phyloP scores from a whole-genome alignment of 2,329 filamentous ascomycete species.

The Hirsutella thompsonii region DNA sequence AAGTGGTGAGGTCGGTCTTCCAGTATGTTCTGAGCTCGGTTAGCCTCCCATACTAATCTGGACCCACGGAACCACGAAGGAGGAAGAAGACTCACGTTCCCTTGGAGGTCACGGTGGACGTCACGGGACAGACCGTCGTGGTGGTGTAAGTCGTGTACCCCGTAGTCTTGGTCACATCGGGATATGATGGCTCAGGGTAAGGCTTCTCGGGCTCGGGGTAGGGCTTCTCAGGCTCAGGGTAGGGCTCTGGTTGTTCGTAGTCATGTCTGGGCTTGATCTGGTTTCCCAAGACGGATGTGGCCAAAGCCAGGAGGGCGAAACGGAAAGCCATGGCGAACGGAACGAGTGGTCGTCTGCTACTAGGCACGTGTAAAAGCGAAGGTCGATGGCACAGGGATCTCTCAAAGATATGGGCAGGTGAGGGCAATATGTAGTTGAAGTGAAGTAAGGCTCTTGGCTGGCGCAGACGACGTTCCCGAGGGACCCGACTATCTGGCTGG shows the following conservation, averaged over 20 bases:
- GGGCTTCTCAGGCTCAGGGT: too few species aligned
- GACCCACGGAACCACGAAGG: background rate
- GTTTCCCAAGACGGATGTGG: slow-evolving; percentile 3
- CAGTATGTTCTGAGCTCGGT: slow-evolving; percentile 23
- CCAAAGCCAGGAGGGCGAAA: slow-evolving; percentile 4
- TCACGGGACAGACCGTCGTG: slow-evolving; percentile 32
- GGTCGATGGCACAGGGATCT: background rate
- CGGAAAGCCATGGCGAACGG: slow-evolving; percentile 2
- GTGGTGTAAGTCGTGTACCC: slow-evolving; percentile 24
- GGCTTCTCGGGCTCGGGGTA: background rate
- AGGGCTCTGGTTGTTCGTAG: background rate
- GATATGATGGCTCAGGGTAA: too few species aligned
- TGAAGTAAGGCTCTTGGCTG: background rate
- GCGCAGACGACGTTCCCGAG: background rate
- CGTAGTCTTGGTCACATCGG: slow-evolving; percentile 3
- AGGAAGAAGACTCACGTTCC: slow-evolving; percentile 22
- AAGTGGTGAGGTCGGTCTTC: slow-evolving; percentile 28
- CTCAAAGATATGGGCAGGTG: background rate
- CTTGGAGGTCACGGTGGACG: slow-evolving; percentile 24
- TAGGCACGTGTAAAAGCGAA: background rate
- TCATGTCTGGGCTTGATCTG: slow-evolving; percentile 2
- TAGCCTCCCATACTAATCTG: slow-evolving; percentile 1
- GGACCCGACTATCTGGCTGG: background rate
- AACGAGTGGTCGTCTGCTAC: background rate
- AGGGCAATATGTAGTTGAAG: background rate